A percentile compares a stretch with the other conserved stretches of the same genome.
These are phyloP conservation scores for Datura wrightii DNA, from an alignment of 257 asterid genomes.

Conservation along the genomic window DNA sequence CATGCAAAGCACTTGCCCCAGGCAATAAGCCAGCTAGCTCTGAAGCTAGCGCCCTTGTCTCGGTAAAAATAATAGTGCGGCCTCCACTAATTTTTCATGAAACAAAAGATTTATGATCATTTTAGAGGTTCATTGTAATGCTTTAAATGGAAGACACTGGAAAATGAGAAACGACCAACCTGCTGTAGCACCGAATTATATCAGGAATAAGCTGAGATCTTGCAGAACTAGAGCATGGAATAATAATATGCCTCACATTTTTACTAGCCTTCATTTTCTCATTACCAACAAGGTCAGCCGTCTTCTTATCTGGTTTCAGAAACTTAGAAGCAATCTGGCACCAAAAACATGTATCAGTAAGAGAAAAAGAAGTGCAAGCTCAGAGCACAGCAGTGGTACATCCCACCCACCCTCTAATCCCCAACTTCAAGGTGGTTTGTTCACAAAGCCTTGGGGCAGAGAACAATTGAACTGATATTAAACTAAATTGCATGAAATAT, in stretches of 20 bases:
- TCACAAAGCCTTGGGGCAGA: background rate
- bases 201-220: slow-evolving; percentile 94
- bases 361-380: background rate
- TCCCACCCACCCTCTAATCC: background rate
- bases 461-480: background rate
- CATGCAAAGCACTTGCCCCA: slow-evolving; percentile 97
- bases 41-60: slow-evolving; percentile 87
- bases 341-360: slow-evolving; percentile 36
- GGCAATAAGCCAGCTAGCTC: slow-evolving; percentile 91
- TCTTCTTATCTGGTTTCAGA: slow-evolving; percentile 78
- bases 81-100: slow-evolving; percentile 74
- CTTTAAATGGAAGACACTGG: background rate
- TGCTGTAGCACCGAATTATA: slow-evolving; percentile 88
- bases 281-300: slow-evolving; percentile 93
- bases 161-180: slow-evolving; percentile 56
- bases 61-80: slow-evolving; percentile 88
- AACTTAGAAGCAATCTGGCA: slow-evolving; percentile 73
- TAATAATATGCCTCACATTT: slow-evolving; percentile 83
- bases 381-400: slow-evolving; percentile 4
- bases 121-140: slow-evolving; percentile 22
- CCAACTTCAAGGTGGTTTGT: background rate
- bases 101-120: slow-evolving; percentile 16
- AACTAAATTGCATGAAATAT: background rate
- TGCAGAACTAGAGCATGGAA: slow-evolving; percentile 89
- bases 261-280: slow-evolving; percentile 97